phyloP scores from a whole-genome alignment of 2,329 filamentous ascomycete species.

The Parafenestella ontariensis region DNA sequence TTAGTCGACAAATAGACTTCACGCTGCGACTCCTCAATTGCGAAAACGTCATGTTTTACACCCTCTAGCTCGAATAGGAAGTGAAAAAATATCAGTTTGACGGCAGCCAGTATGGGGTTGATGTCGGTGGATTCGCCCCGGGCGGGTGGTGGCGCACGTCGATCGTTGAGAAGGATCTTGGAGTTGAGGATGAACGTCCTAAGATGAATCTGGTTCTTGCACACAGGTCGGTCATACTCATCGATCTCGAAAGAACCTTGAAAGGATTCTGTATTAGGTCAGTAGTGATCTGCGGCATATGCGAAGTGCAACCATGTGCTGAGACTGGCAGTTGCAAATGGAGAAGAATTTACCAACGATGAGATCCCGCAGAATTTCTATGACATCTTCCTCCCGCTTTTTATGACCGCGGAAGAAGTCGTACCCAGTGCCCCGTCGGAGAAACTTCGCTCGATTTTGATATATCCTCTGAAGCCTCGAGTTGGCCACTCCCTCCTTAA shows the following conservation, averaged over 20 bases:
- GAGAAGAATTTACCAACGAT: conserved; percentile 52
- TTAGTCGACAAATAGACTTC: conserved; percentile 51
- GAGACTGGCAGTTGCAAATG: not conserved
- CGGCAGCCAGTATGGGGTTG: conserved; percentile 30
- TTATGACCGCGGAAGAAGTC: conserved; percentile 28
- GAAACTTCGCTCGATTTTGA: conserved; percentile 32
- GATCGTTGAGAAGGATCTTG: conserved; percentile 33
- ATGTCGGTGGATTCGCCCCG: conserved; percentile 7
- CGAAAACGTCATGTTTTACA: conserved; percentile 31
- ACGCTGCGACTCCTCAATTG: conserved; percentile 56
- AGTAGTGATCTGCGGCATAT: not conserved
- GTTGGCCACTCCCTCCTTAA: conserved; percentile 26
- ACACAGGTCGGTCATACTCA: conserved; percentile 30
- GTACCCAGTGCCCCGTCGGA: conserved; percentile 24
- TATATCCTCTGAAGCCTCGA: conserved; percentile 47
- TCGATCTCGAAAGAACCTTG: conserved; percentile 21
- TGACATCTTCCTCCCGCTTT: conserved; percentile 39
- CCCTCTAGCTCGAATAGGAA: conserved; percentile 34
- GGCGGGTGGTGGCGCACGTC: conserved; percentile 21
- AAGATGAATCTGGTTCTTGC: conserved; percentile 45
- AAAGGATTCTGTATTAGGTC: conserved; percentile 39
- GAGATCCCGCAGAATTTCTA: conserved; percentile 51
- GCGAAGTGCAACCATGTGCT: not conserved
- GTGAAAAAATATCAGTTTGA: conserved; percentile 44
- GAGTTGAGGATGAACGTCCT: conserved; percentile 40